Evolutionary conservation across 352 stramenopile genomes (phyloP).

Genomic region (Elongisporangium prolatum): DNA sequence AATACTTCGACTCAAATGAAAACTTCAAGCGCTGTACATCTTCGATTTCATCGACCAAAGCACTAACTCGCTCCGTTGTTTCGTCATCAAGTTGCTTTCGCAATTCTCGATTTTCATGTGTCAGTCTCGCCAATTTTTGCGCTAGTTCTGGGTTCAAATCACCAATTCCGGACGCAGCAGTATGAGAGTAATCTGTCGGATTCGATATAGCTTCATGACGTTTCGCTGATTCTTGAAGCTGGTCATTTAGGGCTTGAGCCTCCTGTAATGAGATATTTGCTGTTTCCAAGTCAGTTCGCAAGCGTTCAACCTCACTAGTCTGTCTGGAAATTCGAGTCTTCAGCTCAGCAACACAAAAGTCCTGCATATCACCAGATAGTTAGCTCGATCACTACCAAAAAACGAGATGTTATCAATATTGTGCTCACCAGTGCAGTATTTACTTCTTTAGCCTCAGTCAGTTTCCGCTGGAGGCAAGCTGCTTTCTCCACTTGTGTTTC

Average conservation of each 20-base stretch:
- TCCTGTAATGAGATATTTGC: constrained; percentile 29
- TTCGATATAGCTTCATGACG: constrained; percentile 7
- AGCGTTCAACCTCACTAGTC: constrained; percentile 19
- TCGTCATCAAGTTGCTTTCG: constrained; percentile 45
- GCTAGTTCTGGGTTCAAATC: constrained; percentile 70
- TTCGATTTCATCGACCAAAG: constrained; percentile 49
- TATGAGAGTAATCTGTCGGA: constrained; percentile 3
- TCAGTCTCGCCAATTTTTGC: constrained; percentile 49
- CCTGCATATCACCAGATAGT: constrained; percentile 20
- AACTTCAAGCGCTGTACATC: constrained; percentile 58
- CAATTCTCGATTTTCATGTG: constrained; percentile 54
- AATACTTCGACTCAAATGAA: constrained; percentile 69
- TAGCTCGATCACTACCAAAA: background rate
- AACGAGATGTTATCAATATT: too few relatives aligned
- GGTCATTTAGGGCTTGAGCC: constrained; percentile 29
- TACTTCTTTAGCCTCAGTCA: constrained; percentile 57
- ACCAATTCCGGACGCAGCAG: constrained; percentile 27
- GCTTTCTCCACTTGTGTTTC: constrained; percentile 45
- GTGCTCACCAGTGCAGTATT: constrained; percentile 58
- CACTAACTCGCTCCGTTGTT: constrained; percentile 48
- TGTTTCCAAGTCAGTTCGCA: constrained; percentile 23
- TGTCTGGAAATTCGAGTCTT: constrained; percentile 31
- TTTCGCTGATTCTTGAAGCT: constrained; percentile 43
- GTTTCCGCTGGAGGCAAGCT: constrained; percentile 49
- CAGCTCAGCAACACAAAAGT: constrained; percentile 60